Conservation (phyloP, 2,329 filamentous ascomycete genomes). For the Curvularia sp. region DNA sequence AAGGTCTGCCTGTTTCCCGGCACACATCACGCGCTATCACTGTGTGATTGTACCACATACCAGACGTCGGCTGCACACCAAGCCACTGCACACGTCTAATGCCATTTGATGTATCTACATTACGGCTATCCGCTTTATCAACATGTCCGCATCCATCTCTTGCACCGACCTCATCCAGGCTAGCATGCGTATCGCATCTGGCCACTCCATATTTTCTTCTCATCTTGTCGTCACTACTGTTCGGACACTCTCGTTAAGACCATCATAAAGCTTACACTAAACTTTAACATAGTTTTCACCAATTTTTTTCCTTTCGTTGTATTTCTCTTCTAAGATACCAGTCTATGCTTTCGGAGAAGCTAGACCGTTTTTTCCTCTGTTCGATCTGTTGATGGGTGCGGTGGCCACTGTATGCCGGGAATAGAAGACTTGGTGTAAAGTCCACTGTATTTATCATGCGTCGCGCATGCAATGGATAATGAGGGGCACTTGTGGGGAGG, state of each 20-base stretch:
- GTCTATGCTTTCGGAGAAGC: constrained; percentile 43
- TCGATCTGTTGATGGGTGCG: constrained; percentile 25
- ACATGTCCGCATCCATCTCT: constrained; percentile 7
- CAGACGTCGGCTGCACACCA: constrained; percentile 18
- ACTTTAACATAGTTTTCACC: constrained; percentile 32
- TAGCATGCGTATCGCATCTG: constrained; percentile 24
- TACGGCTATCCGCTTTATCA: constrained; percentile 12
- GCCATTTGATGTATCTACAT: constrained; percentile 32
- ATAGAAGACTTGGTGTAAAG: constrained; percentile 27
- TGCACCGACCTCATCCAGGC: constrained; percentile 25
- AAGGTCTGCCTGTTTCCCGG: constrained; percentile 41
- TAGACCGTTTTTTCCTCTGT: constrained; percentile 43
- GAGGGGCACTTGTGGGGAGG: constrained; percentile 39
- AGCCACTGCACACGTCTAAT: constrained; percentile 5
- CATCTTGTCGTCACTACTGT: constrained; percentile 34
- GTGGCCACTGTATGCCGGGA: constrained; percentile 22
- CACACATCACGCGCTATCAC: constrained; percentile 19
- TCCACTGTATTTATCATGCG: constrained; percentile 34
- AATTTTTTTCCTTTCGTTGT: constrained; percentile 30
- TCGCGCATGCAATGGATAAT: constrained; percentile 24
- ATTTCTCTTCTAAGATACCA: constrained; percentile 54
- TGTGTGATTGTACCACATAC: constrained; percentile 43
- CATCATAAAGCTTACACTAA: constrained; percentile 35
- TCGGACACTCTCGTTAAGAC: constrained; percentile 47
- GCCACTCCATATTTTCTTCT: constrained; percentile 23